Evolutionary conservation across 2,329 filamentous ascomycete species (phyloP), one percentile per base, ranked within the genome.

Genomic region (Trichophyton equinum): DNA sequence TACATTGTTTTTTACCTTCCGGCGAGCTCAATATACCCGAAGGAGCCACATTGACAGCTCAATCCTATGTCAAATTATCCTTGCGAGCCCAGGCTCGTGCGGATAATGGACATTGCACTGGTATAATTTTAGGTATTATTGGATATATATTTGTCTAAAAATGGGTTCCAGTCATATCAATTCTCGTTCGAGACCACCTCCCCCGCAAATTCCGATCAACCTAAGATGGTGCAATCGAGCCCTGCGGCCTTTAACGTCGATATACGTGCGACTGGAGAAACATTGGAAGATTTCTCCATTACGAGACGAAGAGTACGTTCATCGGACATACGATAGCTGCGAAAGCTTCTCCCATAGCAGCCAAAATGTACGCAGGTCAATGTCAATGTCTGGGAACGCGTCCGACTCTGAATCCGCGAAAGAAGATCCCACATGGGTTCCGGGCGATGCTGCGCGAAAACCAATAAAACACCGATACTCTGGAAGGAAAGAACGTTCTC

Each of bases 151-250:
- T 27, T 20, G n/a, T 15, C 2, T 25, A 7, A 25, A 58, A 42
- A 63, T 63, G 62, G 51, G 18, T 6, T 53, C 57, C 9, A 36
- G 49, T 18, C 61, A 64, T 60, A 25, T 58, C 60, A 60, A 44
- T n/a, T 56, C 30, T 53, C 64, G 56, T 47, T 57, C 51, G 44
- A 61, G 38, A 65, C 65, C 49, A 46, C 64, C 60, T 64, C 58
- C 49, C 62, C 62, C 51, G 27, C 71, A 75, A 61, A 63, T 74
- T 55, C 70, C 70, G 62, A 67, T 71, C 47, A 76, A 73, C 6
- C 72, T 74, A 57, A 73, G 69, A 72, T 76, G 74, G 74, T 74
- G 73, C 60, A 75, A 75, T 62, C 73, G 74, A 65, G 71, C 76
- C 61, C 65, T 78, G 60, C 73, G 75, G 62, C 75, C 75, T 36